Conservation (phyloP, 2,329 filamentous ascomycete species). For the Colletotrichum tofieldiae region DNA sequence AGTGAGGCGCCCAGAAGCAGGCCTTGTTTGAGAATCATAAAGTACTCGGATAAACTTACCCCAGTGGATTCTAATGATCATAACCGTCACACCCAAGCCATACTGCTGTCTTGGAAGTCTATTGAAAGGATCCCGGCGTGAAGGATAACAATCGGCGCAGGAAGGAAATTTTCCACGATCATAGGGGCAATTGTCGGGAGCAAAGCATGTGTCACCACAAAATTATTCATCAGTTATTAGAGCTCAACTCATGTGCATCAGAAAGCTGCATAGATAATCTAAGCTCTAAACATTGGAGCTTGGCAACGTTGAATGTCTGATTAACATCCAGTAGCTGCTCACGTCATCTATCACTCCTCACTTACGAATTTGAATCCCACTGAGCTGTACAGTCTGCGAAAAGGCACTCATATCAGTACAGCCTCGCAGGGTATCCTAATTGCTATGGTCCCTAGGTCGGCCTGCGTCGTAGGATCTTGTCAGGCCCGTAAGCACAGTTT, state of each 20-base stretch:
- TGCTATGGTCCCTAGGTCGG: constrained; percentile 48
- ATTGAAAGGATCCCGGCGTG: no score
- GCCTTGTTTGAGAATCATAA: not conserved
- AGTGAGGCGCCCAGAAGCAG: constrained; percentile 46
- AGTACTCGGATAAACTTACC: not conserved
- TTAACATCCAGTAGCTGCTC: not conserved
- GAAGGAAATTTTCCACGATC: not conserved
- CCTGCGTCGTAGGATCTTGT: constrained; percentile 66
- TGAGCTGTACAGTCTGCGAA: not conserved
- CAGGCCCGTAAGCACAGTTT: constrained; percentile 66
- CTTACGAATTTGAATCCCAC: no score
- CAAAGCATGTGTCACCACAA: not conserved
- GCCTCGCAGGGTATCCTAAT: not conserved
- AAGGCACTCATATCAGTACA: not conserved
- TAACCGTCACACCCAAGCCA: no score
- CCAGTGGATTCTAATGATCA: not conserved
- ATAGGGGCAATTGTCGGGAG: not conserved
- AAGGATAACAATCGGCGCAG: not conserved
- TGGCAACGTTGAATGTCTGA: not conserved
- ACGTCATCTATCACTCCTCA: not conserved
- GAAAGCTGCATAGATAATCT: not conserved
- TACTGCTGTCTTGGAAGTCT: not conserved
- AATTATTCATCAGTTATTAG: no score
- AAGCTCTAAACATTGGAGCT: constrained; percentile 29
- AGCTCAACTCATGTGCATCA: constrained; percentile 5